Evolutionary conservation across 768 basidiomycete species (phyloP).

Genomic region (Pluteus cervinus): DNA sequence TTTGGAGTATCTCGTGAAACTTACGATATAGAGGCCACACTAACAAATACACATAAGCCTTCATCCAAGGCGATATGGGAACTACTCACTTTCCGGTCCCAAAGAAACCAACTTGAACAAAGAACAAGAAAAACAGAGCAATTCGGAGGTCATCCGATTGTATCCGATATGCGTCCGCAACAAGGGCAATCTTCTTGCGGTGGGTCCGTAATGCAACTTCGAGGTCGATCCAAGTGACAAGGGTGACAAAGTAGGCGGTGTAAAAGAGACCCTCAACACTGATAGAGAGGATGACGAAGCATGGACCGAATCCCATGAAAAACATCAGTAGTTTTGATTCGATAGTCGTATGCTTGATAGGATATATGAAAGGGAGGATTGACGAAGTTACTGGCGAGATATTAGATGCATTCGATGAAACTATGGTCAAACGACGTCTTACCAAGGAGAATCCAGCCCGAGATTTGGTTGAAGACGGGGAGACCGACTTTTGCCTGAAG

Average conservation of each 20-base stretch:
- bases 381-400: conserved; percentile 47
- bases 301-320: conserved; percentile 68
- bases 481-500: conserved; percentile 65
- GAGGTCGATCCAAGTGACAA: conserved; percentile 63
- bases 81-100: conserved; percentile 72
- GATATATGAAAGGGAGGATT: conserved; percentile 41
- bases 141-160: conserved; percentile 61
- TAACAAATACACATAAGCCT: conserved; percentile 19
- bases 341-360: conserved; percentile 27
- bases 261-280: conserved; percentile 81
- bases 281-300: conserved; percentile 77
- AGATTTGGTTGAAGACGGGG: conserved; percentile 49
- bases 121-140: conserved; percentile 79
- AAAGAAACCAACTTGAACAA: conserved; percentile 83
- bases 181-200: not conserved
- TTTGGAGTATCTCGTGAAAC: too few relatives aligned
- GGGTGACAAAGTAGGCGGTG: conserved; percentile 54
- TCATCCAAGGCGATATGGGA: not conserved
- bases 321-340: conserved; percentile 50
- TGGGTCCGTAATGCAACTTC: conserved; percentile 34
- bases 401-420: conserved; percentile 1
- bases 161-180: conserved; percentile 31
- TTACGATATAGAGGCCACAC: conserved; percentile 80
- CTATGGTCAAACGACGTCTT: conserved; percentile 11
- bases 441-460: conserved; percentile 67